phyloP scores from a whole-genome alignment of 805 yeast species.

The Blastobotrys robertii region DNA sequence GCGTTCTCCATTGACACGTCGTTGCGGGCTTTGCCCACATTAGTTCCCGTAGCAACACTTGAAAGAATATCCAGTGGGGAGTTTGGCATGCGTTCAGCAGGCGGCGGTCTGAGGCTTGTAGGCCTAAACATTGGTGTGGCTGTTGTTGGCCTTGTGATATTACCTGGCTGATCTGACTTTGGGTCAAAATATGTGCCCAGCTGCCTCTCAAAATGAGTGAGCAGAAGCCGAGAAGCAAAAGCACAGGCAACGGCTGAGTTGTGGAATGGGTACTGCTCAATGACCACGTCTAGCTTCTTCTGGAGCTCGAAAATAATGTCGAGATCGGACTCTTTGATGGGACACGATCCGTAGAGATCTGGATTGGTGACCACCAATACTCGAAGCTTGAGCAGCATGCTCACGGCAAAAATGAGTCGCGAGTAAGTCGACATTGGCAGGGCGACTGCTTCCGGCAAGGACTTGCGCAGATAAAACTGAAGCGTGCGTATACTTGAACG shows the following conservation, averaged over 20 bases:
- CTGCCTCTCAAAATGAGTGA: conserved; percentile 26
- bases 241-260: conserved; percentile 21
- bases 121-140: neutral
- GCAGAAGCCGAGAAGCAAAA: conserved; percentile 24
- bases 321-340: conserved; percentile 16
- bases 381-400: conserved; percentile 25
- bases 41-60: conserved; percentile 24
- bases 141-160: neutral
- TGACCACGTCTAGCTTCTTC: conserved; percentile 15
- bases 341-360: conserved; percentile 19
- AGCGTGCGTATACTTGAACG: conserved; percentile 16
- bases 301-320: conserved; percentile 14
- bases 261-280: conserved; percentile 20
- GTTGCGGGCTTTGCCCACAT: conserved; percentile 21
- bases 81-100: conserved; percentile 14
- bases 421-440: conserved; percentile 35
- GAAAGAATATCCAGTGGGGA: conserved; percentile 33
- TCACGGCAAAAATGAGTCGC: conserved; percentile 22
- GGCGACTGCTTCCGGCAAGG: conserved; percentile 39
- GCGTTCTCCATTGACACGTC: conserved; percentile 26
- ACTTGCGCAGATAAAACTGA: conserved; percentile 12
- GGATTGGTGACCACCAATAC: conserved; percentile 21
- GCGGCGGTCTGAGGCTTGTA: neutral
- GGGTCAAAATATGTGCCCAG: conserved; percentile 5
- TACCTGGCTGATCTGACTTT: neutral